Percentiles rank a stretch among this genome's conserved stretches.
Evolutionary conservation across 73 alveolate genomes (phyloP).

Genomic region (Uronychia binucleata): DNA sequence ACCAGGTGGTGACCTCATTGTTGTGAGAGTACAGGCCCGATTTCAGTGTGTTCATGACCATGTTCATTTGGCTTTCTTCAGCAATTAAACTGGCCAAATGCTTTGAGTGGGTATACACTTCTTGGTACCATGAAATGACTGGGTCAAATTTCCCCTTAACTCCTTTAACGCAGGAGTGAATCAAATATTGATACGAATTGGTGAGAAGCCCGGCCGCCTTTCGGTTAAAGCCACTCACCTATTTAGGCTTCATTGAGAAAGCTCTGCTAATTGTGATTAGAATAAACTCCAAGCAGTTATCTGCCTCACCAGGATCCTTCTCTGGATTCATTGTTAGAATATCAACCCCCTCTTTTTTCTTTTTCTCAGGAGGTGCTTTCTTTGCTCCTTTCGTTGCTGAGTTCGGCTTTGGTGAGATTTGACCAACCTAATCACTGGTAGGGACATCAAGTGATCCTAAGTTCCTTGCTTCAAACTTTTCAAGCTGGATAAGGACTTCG

Average conservation of each 20-base stretch:
- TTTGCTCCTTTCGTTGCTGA: constrained; percentile 16
- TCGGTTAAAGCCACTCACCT: constrained; percentile 4
- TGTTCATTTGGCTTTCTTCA: constrained; percentile 36
- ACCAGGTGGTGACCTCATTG: constrained; percentile 48
- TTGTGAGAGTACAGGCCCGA: constrained; percentile 62
- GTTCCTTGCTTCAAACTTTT: not conserved
- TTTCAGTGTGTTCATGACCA: constrained; percentile 41
- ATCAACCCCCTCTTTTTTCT: constrained; percentile 68
- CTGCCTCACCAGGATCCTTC: constrained; percentile 53
- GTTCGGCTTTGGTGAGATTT: constrained; percentile 15
- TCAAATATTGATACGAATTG: constrained; percentile 77
- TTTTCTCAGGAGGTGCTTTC: constrained; percentile 11
- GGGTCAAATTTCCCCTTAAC: constrained; percentile 86
- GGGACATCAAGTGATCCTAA: not conserved
- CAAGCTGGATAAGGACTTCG: constrained; percentile 6
- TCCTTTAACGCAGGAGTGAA: constrained; percentile 88
- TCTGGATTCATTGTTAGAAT: constrained; percentile 63
- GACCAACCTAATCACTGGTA: not conserved
- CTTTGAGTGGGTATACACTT: constrained; percentile 60
- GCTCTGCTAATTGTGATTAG: constrained; percentile 59
- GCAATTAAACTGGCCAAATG: constrained; percentile 40
- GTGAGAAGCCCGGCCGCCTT: constrained; percentile 89
- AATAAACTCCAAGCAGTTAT: constrained; percentile 59
- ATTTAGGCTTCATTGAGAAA: constrained; percentile 62
- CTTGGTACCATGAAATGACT: constrained; percentile 68